These are phyloP conservation scores for Aurifilum marmelostoma DNA, from an alignment of 2,329 filamentous ascomycete genomes.

Conservation along the genomic window DNA sequence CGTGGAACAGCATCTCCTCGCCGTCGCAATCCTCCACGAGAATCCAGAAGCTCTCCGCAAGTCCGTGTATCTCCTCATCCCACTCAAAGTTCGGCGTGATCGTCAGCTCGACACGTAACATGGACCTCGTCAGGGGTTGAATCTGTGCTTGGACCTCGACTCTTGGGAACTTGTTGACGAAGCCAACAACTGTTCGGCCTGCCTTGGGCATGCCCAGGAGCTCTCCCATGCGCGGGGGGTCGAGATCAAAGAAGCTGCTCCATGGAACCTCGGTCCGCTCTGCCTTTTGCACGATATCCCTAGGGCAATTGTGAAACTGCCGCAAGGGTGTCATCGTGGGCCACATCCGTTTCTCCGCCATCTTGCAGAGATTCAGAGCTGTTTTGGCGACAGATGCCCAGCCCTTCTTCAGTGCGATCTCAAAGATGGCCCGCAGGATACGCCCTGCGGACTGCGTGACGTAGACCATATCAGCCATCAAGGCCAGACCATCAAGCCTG, in stretches of 20 bases:
- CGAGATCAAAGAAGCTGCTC: conserved; percentile 92
- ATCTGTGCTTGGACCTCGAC: conserved; percentile 92
- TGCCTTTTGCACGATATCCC: conserved; percentile 87
- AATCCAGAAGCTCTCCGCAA: conserved; percentile 94
- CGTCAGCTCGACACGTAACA: conserved; percentile 86
- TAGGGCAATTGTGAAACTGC: conserved; percentile 82
- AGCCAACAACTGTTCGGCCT: conserved; percentile 79
- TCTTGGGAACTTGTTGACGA: conserved; percentile 91
- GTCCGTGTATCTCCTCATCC: conserved; percentile 88
- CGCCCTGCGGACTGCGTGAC: conserved; percentile 97
- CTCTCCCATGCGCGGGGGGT: conserved; percentile 95
- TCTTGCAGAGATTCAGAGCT: conserved; percentile 93
- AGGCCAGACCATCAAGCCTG: conserved; percentile 87
- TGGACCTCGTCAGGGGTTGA: conserved; percentile 90
- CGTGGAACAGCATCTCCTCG: conserved; percentile 92
- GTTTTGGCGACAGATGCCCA: conserved; percentile 94
- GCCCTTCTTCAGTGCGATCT: conserved; percentile 95
- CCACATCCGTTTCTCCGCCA: conserved; percentile 99
- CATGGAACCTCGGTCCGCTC: conserved; percentile 95
- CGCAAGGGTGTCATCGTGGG: conserved; percentile 95
- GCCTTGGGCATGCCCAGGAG: conserved; percentile 88
- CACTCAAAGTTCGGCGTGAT: conserved; percentile 95
- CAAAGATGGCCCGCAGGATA: conserved; percentile 93
- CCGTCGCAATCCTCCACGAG: conserved; percentile 96
- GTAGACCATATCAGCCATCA: conserved; percentile 99